Evolutionary conservation across 495 filamentous ascomycete genomes (phyloP).

Genomic region (Xylaria sp.): DNA sequence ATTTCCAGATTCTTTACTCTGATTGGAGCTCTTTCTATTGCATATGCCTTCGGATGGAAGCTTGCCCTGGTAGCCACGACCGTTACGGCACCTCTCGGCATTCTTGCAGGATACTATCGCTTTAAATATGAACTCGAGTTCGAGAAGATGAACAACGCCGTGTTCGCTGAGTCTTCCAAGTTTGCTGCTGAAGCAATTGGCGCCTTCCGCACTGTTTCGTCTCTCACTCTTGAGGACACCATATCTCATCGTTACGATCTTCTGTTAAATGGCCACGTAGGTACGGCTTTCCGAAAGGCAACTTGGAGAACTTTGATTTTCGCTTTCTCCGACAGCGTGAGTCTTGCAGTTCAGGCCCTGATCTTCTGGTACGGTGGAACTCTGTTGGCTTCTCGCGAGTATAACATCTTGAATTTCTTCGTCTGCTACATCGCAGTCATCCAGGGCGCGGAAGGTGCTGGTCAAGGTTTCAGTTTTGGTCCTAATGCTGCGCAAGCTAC

Average conservation of each 20-base stretch:
- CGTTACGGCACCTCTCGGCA: constrained; percentile 56
- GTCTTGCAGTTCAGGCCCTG: constrained; percentile 54
- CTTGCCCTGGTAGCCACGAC: constrained; percentile 58
- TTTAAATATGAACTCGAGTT: constrained; percentile 63
- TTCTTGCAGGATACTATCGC: constrained; percentile 59
- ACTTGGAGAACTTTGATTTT: constrained; percentile 53
- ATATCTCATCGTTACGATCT: constrained; percentile 55
- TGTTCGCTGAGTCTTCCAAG: constrained; percentile 64
- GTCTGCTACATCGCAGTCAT: constrained; percentile 58
- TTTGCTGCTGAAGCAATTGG: constrained; percentile 68
- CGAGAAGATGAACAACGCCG: constrained; percentile 60
- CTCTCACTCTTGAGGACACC: constrained; percentile 61
- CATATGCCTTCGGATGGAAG: constrained; percentile 65
- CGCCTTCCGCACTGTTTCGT: constrained; percentile 65
- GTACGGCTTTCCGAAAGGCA: constrained; percentile 51
- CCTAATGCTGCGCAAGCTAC: constrained; percentile 57
- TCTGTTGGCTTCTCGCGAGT: constrained; percentile 48
- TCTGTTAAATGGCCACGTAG: constrained; percentile 49
- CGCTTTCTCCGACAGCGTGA: constrained; percentile 52
- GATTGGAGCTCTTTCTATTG: constrained; percentile 55
- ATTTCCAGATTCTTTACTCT: constrained; percentile 50
- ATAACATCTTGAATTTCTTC: constrained; percentile 47
- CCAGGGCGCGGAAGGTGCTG: constrained; percentile 54
- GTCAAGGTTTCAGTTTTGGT: constrained; percentile 55
- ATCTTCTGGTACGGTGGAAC: constrained; percentile 59